Evolutionary conservation across 2,329 filamentous ascomycete genomes (phyloP), one percentile per base, ranked within the genome.

Genomic region (Ophiostoma sp.): DNA sequence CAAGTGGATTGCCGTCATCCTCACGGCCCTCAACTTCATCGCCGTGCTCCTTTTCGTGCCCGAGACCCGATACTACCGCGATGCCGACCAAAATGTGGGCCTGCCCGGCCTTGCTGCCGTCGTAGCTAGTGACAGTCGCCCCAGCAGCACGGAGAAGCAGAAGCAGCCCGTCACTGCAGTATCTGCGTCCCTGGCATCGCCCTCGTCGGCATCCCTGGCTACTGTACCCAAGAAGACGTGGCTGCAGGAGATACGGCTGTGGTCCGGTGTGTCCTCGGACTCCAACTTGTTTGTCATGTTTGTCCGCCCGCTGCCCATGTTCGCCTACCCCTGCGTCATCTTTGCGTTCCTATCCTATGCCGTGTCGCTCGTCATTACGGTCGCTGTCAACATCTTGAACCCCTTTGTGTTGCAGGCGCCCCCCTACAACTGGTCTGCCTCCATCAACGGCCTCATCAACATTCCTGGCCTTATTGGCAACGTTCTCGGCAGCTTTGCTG

Each of bases 401-500:
- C 49, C 49, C 0, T 55, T 55, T 36, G 49, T 55, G 4, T 11
- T 55, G 49, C 49, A 55, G 27, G n/a, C 8, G 27, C 49, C 49
- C 11, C 49, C 49, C 9, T 55, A 55, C 49, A 55, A 27, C 49
- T 27, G 49, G 49, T 55, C 49, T 8, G n/a, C 49, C 8, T 55
- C 49, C 27, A 9, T 55, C 3, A 55, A 55, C 11, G 49, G 49
- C 7, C 49, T 55, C 49, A 55, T 55, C n/a, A 55, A 55, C 7
- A 27, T 55, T 9, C 49, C 49, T 7, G 49, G 49, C 16, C 47
- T 76, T 8, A 69, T 82, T 18, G 81, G 81, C 11, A 81, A 82
- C 66, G 44, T 82, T 2, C 69, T 77, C 47, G 81, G 81, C 4
- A 76, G 79, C 41, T 79, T 75, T 68, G 74, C 77, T 4, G 80